A percentile compares a stretch with the other conserved stretches of the same genome.
phyloP scores from a whole-genome alignment of 345 rosid genomes.

The Raphanus sativus region DNA sequence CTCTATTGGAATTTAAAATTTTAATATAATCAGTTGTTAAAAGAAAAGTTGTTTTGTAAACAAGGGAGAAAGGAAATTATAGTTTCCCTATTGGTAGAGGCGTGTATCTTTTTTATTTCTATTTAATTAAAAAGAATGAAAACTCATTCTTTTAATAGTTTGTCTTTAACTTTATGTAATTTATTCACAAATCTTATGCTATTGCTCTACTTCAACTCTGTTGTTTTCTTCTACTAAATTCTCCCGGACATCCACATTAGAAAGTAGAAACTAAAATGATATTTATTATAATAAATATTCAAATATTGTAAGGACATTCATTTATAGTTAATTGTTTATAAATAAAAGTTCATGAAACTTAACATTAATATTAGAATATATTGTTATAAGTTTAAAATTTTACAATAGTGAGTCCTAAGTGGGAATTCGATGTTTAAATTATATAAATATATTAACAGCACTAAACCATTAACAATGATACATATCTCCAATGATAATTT shows the following conservation, averaged over 20 bases:
- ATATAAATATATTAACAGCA: not conserved
- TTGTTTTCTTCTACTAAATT: not conserved
- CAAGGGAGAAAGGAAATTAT: not conserved
- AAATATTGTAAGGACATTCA: not conserved
- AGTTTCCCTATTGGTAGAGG: conserved; percentile 1
- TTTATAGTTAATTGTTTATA: not conserved
- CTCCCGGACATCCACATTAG: not conserved
- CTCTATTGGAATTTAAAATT: no score
- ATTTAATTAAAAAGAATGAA: not conserved
- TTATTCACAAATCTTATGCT: not conserved
- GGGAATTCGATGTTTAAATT: not conserved
- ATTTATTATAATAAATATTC: not conserved
- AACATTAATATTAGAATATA: not conserved
- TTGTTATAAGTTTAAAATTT: no score
- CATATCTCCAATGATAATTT: no score
- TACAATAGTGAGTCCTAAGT: no score
- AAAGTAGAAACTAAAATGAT: not conserved
- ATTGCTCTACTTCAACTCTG: not conserved
- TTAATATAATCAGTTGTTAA: no score
- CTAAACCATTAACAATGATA: not conserved
- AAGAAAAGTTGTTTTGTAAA: conserved; percentile 19
- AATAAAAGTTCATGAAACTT: not conserved
- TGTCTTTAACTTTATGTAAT: not conserved
- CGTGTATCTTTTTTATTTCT: conserved; percentile 3
- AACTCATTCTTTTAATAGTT: not conserved